phyloP scores from a whole-genome alignment of 2,329 filamentous ascomycete genomes.

The Venturia oleaginea region DNA sequence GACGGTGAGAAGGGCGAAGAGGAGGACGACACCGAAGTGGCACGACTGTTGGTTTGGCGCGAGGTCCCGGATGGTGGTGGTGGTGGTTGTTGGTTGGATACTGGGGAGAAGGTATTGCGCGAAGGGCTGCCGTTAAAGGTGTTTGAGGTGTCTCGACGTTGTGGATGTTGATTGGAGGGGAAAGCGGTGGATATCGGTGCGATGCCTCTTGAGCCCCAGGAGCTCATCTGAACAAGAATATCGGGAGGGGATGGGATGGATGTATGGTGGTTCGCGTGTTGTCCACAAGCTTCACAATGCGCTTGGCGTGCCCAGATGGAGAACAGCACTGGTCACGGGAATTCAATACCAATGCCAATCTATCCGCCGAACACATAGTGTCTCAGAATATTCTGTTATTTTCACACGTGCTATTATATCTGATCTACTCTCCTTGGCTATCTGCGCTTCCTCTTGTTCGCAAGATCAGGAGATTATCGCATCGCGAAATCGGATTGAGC shows the following conservation, averaged over 20 bases:
- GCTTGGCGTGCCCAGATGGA: not conserved
- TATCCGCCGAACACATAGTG: too few relatives aligned
- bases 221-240: constrained; percentile 36
- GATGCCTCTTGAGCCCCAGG: constrained; percentile 49
- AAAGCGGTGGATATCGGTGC: constrained; percentile 49
- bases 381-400: too few relatives aligned
- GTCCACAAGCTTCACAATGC: not conserved
- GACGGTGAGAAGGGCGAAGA: constrained; percentile 47
- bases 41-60: constrained; percentile 44
- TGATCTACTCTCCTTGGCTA: too few relatives aligned
- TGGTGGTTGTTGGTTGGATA: constrained; percentile 26
- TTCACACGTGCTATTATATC: too few relatives aligned
- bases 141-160: not conserved
- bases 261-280: constrained; percentile 9
- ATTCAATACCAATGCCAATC: too few relatives aligned
- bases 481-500: too few relatives aligned
- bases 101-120: constrained; percentile 40
- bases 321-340: too few relatives aligned
- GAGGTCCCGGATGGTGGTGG: constrained; percentile 22
- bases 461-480: too few relatives aligned
- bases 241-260: constrained; percentile 29
- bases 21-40: constrained; percentile 45
- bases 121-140: constrained; percentile 37
- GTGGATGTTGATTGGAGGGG: constrained; percentile 28
- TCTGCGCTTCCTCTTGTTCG: too few relatives aligned